These are phyloP conservation scores for Fistulifera solaris DNA, from an alignment of 108 stramenopile genomes.

Conservation along the genomic window DNA sequence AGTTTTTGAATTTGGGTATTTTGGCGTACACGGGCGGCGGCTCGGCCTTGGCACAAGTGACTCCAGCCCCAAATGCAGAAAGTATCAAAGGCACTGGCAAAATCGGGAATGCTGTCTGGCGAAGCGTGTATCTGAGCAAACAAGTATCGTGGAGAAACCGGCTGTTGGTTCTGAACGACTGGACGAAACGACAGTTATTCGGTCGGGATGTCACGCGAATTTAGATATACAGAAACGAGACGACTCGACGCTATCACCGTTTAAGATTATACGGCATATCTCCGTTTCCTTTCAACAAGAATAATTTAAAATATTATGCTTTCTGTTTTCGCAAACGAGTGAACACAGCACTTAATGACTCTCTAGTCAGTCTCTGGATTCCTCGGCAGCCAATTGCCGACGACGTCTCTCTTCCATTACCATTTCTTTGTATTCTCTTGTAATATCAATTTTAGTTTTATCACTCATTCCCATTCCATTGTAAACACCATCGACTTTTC, in stretches of 20 bases:
- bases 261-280: no score
- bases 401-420: slow-evolving; percentile 6
- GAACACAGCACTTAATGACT: no score
- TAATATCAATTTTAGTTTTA: slow-evolving; percentile 53
- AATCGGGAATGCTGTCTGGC: slow-evolving; percentile 69
- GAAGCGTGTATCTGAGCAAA: slow-evolving; percentile 85
- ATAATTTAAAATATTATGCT: no score
- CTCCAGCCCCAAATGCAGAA: slow-evolving; percentile 48
- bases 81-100: slow-evolving; percentile 66
- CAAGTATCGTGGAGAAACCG: slow-evolving; percentile 86
- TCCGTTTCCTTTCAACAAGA: no score
- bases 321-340: no score
- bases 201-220: slow-evolving; percentile 77
- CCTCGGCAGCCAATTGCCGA: neutral
- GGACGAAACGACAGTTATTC: slow-evolving; percentile 78
- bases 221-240: no score
- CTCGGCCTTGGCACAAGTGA: slow-evolving; percentile 72
- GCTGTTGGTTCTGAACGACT: slow-evolving; percentile 82
- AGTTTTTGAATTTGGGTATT: slow-evolving; percentile 91
- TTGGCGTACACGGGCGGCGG: slow-evolving; percentile 89
- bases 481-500: slow-evolving; percentile 52
- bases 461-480: slow-evolving; percentile 71
- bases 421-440: slow-evolving; percentile 50
- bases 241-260: no score
- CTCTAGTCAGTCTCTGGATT: no score